Conservation (phyloP, 352 stramenopile species). For the Phytophthora multivora region DNA sequence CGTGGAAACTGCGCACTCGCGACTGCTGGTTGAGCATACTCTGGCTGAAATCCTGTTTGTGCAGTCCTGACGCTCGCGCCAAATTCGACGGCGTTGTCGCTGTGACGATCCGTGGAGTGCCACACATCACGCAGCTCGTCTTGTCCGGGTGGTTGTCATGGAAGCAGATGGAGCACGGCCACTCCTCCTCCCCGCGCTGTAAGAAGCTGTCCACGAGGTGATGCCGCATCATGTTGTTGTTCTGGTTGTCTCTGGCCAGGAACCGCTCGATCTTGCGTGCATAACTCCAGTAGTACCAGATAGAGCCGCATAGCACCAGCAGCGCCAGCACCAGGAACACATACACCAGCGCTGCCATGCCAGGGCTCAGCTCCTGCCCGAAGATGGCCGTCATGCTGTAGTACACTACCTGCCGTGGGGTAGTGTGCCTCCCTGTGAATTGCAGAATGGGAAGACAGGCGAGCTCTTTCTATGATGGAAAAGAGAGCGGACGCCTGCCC, state of each 20-base stretch:
- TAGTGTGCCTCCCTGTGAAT: conserved; percentile 8
- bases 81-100: conserved; percentile 57
- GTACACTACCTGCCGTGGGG: neutral
- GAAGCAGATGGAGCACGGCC: conserved; percentile 89
- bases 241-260: conserved; percentile 77
- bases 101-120: conserved; percentile 71
- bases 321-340: conserved; percentile 75
- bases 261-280: conserved; percentile 87
- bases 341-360: conserved; percentile 77
- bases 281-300: conserved; percentile 91
- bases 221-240: conserved; percentile 91
- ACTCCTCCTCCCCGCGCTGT: conserved; percentile 78
- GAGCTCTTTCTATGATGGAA: conserved; percentile 10
- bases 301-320: conserved; percentile 67
- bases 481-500: neutral
- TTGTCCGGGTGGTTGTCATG: conserved; percentile 88
- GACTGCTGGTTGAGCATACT: conserved; percentile 84
- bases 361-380: conserved; percentile 70
- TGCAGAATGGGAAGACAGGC: conserved; percentile 22
- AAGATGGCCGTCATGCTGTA: conserved; percentile 79
- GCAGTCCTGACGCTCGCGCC: conserved; percentile 70
- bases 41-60: conserved; percentile 70
- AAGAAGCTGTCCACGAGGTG: conserved; percentile 86
- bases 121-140: conserved; percentile 83
- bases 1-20: conserved; percentile 83